These are phyloP conservation scores for Boletus pseudo-olivaceus DNA, from an alignment of 768 basidiomycete genomes.

Conservation along the genomic window DNA sequence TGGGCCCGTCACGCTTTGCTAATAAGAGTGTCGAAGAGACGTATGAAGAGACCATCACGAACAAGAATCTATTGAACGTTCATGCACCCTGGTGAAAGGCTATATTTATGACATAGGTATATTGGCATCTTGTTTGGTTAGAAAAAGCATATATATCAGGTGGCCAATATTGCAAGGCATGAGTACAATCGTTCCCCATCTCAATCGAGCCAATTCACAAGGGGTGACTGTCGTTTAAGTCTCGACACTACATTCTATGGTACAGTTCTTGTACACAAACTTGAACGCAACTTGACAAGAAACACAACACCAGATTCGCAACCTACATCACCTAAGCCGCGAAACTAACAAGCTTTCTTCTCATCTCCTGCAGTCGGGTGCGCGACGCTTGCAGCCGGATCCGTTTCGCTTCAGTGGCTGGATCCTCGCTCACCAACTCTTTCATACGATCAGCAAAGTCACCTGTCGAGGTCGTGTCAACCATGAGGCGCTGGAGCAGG, in stretches of 20 bases:
- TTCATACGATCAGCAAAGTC: conserved; percentile 32
- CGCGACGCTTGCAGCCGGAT: conserved; percentile 33
- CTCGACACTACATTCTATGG: no score
- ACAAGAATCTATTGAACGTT: not conserved
- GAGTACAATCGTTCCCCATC: no score
- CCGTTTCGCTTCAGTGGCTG: conserved; percentile 33
- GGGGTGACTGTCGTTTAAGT: no score
- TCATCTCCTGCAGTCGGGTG: conserved; percentile 39
- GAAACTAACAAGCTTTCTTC: conserved; percentile 33
- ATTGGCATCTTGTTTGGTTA: no score
- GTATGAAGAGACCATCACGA: not conserved
- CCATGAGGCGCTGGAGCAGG: conserved; percentile 36
- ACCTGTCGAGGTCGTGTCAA: conserved; percentile 7
- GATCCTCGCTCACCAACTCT: conserved; percentile 46
- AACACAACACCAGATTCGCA: not conserved
- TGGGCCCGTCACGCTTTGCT: not conserved
- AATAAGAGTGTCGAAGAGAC: not conserved
- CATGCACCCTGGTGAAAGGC: not conserved
- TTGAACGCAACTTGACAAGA: not conserved
- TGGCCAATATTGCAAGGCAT: no score
- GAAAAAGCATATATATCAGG: no score
- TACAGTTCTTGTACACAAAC: not conserved
- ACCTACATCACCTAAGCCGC: conserved; percentile 5
- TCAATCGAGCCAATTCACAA: no score
- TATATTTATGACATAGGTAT: no score